Evolutionary conservation across 2,329 filamentous ascomycete species (phyloP), one percentile per base, ranked within the genome.

Genomic region (Aspergillus caelatus): DNA sequence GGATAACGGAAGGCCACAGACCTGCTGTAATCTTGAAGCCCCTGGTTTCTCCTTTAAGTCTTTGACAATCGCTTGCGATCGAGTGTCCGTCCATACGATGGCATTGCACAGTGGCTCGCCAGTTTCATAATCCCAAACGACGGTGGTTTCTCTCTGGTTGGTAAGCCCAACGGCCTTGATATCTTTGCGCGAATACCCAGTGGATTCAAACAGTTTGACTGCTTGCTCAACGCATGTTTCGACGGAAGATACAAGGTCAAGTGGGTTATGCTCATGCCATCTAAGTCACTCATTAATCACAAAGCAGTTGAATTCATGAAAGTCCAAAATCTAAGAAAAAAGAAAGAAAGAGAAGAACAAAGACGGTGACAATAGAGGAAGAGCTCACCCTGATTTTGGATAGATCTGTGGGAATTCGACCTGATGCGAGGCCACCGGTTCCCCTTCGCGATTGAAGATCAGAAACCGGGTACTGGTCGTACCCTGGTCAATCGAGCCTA

Each of bases 391-490:
- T 64, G 93, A 89, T 63, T 93, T 84, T 4, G 92, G 92, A 77
- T 96, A 94, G 66, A 90, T 86, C 77, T 96, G 94, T 67, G 87
- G 86, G 72, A 96, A 93, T 75, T 96, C 92, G 67, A 94, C 88
- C 79, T 96, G 93, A 76, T 96, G 91, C 68, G 88, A 89, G 28
- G 91, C 92, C 39, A 95, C 87, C 4, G 91, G 91, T 66, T 91
- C 88, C 58, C 93, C 93, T 60, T 86, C 80, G 64, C 86, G 86
- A 79, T 96, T 89, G 81, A 97, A 97, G 72, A 97, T 94, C 68
- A 97, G 84, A 78, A 97, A 96, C 54, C 93, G 85, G 28, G 93
- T 91, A 61, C 91, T 94, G 21, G 93, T 96, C 16, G 93, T 97
- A 57, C 93, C 93, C 74, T 96, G 93, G 74, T 97, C 93, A 74